Base-by-base conservation (phyloP, 768 basidiomycete genomes). In the Guyanaporus albipodus region DNA sequence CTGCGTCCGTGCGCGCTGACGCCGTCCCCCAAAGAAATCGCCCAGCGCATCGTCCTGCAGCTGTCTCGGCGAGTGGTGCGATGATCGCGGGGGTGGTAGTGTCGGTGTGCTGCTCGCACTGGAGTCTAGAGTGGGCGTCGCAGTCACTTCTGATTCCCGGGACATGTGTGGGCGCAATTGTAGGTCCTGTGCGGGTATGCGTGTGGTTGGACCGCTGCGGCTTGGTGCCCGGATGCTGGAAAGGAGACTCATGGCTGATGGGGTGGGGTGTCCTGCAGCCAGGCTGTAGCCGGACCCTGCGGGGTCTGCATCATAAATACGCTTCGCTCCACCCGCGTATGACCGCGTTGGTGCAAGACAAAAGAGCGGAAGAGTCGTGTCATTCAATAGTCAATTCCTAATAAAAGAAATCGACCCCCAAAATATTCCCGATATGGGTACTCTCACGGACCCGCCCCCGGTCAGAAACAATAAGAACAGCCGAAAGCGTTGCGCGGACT, bases 11-110 rank as follows among this genome's bases (percentile, higher is more conserved):
- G 54, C 46, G 22, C 60, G 56, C n/a, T 60, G 49, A 10, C 49
- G 28, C 11, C 60, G 60, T 27, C 56, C 65, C 0, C 65, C 65
- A 45, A 66, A 68, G 45, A 66, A 68, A 2, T 68, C 65, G 1
- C 56, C 45, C 23, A 66, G 39, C 15, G 63, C 56, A 27, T 68
- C 65, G n/a, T 66, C 60, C 11, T 57, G 46, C 7, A 60, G 22
- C 8, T 65, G 67, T 18, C 63, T 53, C 18, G 44, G 26, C 11
- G 67, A 52, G 33, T 55, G 65, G 26, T 65, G 55, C 8, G 45
- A 37, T 1, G 39, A 42, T 15, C 62, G 35, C 12, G 61, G 62
- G 11, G 61, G 62, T 21, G 49, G 50, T 6, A 63, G 28, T 19
- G 59, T 56, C n/a, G 54, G 47, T 18, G 58, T 50, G 11, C 54